Evolutionary conservation across 441 rosid genomes (phyloP), one percentile per base, ranked within the genome.

Genomic region (Flueggea neowawraea): DNA sequence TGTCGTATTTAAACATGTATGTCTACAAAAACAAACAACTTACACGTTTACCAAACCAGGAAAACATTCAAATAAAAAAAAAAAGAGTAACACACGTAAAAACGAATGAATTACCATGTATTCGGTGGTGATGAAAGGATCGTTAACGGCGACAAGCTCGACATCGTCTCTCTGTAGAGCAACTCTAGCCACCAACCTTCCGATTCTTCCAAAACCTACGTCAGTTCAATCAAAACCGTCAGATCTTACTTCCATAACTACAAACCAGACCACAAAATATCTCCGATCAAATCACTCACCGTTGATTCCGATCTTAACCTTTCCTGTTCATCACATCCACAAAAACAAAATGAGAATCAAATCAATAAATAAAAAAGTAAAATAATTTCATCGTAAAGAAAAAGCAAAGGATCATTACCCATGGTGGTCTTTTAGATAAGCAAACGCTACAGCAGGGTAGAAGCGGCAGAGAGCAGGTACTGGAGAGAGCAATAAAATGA

Each of bases 1-100:
- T 82, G 58, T 84, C 90, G 52, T 80, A 84, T 80, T 78, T 84
- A 56, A 82, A 84, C 90, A 84, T 80, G 39, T 84, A 82, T 10
- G 85, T 82, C 90, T 84, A 50, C 67, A 67, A 64, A 61, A 36
- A 51, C 1, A 48, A 8, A 2, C 48, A 14, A 28, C 17, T 16
- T 11, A 6, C 22, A 6, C 2, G 31, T 47, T 47, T 4, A 3
- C 32, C 12, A 49, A 12, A 39, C 2, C 6, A 56, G 55, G 12
- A 32, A 36, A 45, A 0, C 17, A 15, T 10, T 10, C 10, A n/a
- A n/a, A n/a, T n/a, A n/a, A 12, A 1, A 0, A 4, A 3, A 47
- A 47, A 47, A 47, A 47, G 13, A 16, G 8, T 6, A 36, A 44
- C 41, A 8, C 4, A 4, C 39, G 41, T 36, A 14, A 45, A 28